Conservation (phyloP, 345 rosid species). For the Eucalyptus paniculata region DNA sequence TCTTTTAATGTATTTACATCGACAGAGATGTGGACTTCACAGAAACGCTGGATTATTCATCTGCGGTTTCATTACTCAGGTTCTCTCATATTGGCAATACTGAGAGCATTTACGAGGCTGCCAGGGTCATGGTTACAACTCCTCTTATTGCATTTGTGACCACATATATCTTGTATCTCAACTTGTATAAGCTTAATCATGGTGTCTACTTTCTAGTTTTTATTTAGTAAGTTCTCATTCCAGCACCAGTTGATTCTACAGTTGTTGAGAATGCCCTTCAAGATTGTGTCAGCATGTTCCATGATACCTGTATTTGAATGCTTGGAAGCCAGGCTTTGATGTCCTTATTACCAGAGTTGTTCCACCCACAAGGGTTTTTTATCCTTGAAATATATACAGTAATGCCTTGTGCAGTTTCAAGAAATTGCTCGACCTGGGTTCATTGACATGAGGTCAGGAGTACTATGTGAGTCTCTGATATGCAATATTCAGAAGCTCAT, state of each 20-base stretch:
- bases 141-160: constrained; percentile 64
- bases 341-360: background rate
- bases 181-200: constrained; percentile 56
- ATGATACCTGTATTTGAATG: background rate
- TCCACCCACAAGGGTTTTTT: background rate
- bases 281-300: background rate
- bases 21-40: constrained; percentile 69
- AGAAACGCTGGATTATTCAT: constrained; percentile 71
- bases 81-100: constrained; percentile 51
- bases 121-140: constrained; percentile 73
- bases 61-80: constrained; percentile 56
- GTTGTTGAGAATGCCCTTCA: background rate
- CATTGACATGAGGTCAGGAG: background rate
- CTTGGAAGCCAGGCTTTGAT: background rate
- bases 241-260: background rate
- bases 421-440: background rate
- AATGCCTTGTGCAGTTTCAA: background rate
- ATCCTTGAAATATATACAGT: background rate
- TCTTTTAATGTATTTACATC: background rate
- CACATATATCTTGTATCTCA: constrained; percentile 70
- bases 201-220: constrained; percentile 25
- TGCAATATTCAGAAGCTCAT: background rate
- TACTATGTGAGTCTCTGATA: background rate
- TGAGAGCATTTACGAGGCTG: constrained; percentile 65
- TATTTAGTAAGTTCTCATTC: background rate